Evolutionary conservation across 169 alveolate genomes (phyloP).

Genomic region (Cryptosporidium meleagridis): DNA sequence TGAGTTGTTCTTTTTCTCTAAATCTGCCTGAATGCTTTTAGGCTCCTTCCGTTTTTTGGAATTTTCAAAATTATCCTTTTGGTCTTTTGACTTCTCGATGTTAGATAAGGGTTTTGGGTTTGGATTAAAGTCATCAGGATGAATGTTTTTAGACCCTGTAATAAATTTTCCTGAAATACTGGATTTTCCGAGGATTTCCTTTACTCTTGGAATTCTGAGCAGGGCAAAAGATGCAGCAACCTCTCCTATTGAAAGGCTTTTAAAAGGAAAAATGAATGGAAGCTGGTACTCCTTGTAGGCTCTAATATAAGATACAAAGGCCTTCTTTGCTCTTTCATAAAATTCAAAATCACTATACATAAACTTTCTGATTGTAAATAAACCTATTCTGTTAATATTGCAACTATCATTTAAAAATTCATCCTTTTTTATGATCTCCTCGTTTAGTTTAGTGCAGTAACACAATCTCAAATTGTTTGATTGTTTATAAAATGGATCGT

Average conservation of each 20-base stretch:
- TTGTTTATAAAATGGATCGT: conserved; percentile 11
- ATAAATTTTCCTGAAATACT: conserved; percentile 79
- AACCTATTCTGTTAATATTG: conserved; percentile 21
- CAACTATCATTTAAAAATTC: conserved; percentile 8
- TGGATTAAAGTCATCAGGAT: conserved; percentile 77
- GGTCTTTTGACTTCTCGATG: conserved; percentile 79
- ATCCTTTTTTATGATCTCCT: conserved; percentile 51
- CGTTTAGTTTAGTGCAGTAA: conserved; percentile 18
- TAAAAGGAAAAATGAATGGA: conserved; percentile 86
- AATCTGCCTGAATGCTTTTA: conserved; percentile 62
- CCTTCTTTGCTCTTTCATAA: conserved; percentile 89
- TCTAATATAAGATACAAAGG: conserved; percentile 92
- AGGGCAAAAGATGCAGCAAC: conserved; percentile 89
- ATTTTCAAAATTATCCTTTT: conserved; percentile 48
- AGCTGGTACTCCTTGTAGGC: conserved; percentile 92
- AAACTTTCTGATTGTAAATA: conserved; percentile 65
- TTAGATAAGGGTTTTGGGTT: conserved; percentile 76
- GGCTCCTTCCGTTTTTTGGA: conserved; percentile 78
- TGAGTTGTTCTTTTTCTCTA: conserved; percentile 35
- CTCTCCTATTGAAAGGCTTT: conserved; percentile 88
- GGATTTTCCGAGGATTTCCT: conserved; percentile 90
- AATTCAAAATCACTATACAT: conserved; percentile 86
- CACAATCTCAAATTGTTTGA: conserved; percentile 2
- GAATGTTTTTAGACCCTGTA: conserved; percentile 76
- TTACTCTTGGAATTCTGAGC: conserved; percentile 91